Evolutionary conservation across 805 yeast genomes (phyloP).

Genomic region (Vanderwaltozyma tropicalis): DNA sequence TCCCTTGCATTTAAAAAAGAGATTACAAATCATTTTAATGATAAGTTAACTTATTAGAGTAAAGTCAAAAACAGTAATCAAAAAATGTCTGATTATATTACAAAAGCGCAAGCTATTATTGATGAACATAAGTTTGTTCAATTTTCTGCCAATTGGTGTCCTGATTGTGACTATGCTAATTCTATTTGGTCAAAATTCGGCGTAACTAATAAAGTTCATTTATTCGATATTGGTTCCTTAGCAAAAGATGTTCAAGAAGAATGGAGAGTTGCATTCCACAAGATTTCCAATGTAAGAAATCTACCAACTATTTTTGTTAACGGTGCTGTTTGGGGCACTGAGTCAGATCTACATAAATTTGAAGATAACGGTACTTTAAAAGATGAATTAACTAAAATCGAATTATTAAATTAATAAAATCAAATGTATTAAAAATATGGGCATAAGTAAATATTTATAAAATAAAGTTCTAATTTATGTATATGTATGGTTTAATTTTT

Average conservation of each 20-base stretch:
- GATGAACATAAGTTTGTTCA: conserved; percentile 39
- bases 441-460: neutral
- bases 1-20: neutral
- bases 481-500: neutral
- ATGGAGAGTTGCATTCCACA: conserved; percentile 26
- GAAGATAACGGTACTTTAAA: conserved; percentile 19
- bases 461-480: neutral
- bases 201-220: conserved; percentile 38
- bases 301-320: conserved; percentile 27
- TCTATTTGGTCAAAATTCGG: conserved; percentile 43
- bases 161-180: conserved; percentile 61
- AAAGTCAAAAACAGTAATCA: neutral
- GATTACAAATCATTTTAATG: neutral
- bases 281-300: conserved; percentile 26
- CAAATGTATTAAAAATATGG: neutral
- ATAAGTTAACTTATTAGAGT: neutral
- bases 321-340: conserved; percentile 29
- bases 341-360: conserved; percentile 21
- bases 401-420: conserved; percentile 2
- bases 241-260: conserved; percentile 19
- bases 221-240: conserved; percentile 38
- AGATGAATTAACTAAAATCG: conserved; percentile 21
- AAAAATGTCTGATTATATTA: neutral
- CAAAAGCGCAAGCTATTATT: conserved; percentile 39
- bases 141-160: conserved; percentile 69